Base-by-base conservation (phyloP, 2,329 filamentous ascomycete genomes). In the Geosmithia putterillii region DNA sequence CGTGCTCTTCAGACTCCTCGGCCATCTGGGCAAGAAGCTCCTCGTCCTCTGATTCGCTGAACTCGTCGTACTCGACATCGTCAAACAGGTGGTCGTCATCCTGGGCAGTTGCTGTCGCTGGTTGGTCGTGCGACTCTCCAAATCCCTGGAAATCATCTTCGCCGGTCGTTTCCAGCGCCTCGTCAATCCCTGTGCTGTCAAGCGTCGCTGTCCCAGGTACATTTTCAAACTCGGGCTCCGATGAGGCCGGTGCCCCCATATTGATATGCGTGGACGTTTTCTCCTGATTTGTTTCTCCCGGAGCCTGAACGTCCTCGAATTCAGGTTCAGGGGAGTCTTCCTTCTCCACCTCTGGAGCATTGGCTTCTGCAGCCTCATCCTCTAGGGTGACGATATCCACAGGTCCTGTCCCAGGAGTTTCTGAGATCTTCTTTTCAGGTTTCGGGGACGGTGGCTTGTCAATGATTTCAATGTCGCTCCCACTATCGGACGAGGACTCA, bases 1-100 rank as follows among this genome's bases (percentile, higher is more conserved):
- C 88, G 56, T 98, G 90, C 54, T 95, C 92, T 63, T 95, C 86
- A 1, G 85, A 86, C 69, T 98, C 94, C 21, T 83, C 78, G 0
- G 87, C 89, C 52, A 98, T 79, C 51, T 90, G 87, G 7, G 76
- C 78, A 44, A 96, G 74, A 7, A 98, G 71, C 52, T 95, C 88
- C 56, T 89, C 89, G 48, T 96, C 90, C 60, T 95, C 92, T 0
- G 87, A 84, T 50, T 96, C 90, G 28, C 85, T 92, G 52, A 83
- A 81, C 18, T 81, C 76, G 41, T 81, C 77, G 48, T 85, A 80
- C 17, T 89, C 83, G 35, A 85, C 79, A 15, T 73, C 69, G 14
- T 67, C 69, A 23, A 65, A 65, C 1, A 64, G 52, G 7, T 67
- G 60, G 35, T 69, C 64, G 15, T 66, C 62, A 25, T 63, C 58